Evolutionary conservation across 768 basidiomycete genomes (phyloP), one percentile per base, ranked within the genome.

Genomic region (Coprinopsis sp.): DNA sequence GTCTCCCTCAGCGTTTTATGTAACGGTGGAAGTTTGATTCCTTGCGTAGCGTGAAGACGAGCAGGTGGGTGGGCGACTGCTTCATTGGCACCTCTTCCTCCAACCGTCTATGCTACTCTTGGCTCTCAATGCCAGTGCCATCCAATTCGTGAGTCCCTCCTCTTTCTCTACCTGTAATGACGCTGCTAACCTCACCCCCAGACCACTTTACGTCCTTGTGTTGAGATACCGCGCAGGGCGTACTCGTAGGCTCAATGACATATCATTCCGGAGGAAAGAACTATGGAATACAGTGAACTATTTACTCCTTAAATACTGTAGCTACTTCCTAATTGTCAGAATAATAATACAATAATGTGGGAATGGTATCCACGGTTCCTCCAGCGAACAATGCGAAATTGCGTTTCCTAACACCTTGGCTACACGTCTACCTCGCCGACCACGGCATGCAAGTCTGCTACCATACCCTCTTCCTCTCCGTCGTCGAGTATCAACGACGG

Each of bases 61-160:
- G 81, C n/a, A 95, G 94, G 71, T 99, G 96, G 95, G 81, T 98
- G 33, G 96, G 95, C 44, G 96, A 99, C 65, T 99, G 95, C 66
- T 91, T 99, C 68, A 86, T 98, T 58, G 98, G 95, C 69, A 98
- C 93, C 41, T 97, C 86, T 14, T 67, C 79, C 2, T 78, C 78
- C 51, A 97, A 97, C 68, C 77, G 93, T 16, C 75, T 99, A 39
- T 91, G 84, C 67, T 98, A 98, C 74, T 90, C 98, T 98, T 37
- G 96, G 96, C 14, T 84, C 73, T 31, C 91, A 97, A 62, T 83
- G 91, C 1, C 92, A 96, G 91, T 89, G 47, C 91, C 92, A 42
- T 93, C 95, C 53, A 94, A 99, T 66, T 84, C 80, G 91, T 94
- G 66, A 50, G 89, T 78, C 30, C 13, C 43, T 38, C 18, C 22